Evolutionary conservation across 306 rosid genomes (phyloP), one percentile per base, ranked within the genome.

Genomic region (Quercus gilva): DNA sequence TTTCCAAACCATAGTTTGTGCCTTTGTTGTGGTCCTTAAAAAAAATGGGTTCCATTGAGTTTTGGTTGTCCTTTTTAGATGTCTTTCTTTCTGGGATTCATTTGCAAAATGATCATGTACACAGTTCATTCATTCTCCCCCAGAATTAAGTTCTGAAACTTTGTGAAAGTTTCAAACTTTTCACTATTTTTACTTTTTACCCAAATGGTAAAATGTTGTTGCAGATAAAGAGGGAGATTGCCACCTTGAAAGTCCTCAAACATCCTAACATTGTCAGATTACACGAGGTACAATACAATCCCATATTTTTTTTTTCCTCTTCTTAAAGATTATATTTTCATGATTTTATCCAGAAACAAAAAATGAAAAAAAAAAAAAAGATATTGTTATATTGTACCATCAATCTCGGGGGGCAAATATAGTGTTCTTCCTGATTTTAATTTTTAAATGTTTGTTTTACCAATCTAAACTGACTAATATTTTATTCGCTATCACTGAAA

Each of bases 201-300:
- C 17, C 12, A 41, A 35, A 18, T 8, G 52, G 6, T 68, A 23
- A 18, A 18, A 67, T 19, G 52, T 5, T 31, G 52, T 86, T 83
- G 89, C 94, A 95, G 99, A 93, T 95, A 76, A 92, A 93, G 92
- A 89, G 98, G 76, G 99, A 95, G 80, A 95, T 95, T 33, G 81
- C 77, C 19, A 87, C 98, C 74, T 85, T 91, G 74, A 95, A 93
- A 86, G 92, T 91, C n/a, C 92, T 95, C 45, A 84, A 86, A 58
- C 99, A 95, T 87, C 98, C 97, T 2, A 95, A 91, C 23, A 90
- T 95, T 5, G 97, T 95, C 67, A 85, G 94, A 85, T 82, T 95
- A 53, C 82, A 85, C 21, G 99, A 95, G 99, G 98, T 92, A 77
- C 5, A 8, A 61, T 26, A 17, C 9, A 23, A 25, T 26, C 10